Evolutionary conservation across 2,329 filamentous ascomycete genomes (phyloP).

Genomic region (Aspergillus piperis): DNA sequence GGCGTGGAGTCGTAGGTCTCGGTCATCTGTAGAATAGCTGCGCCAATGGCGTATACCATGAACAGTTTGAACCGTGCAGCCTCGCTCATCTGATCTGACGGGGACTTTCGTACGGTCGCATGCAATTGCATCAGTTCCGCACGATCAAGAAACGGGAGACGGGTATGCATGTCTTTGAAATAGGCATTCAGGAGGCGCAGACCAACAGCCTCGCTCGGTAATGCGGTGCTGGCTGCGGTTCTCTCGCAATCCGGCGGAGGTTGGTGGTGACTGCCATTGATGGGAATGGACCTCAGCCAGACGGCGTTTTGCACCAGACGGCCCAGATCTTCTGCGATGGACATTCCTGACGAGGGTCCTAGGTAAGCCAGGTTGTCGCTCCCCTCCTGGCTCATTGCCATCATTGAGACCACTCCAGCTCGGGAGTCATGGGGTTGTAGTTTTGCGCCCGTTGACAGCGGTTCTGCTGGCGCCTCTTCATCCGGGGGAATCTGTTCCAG

Average conservation of each 20-base stretch:
- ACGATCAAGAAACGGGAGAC: constrained; percentile 21
- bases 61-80: constrained; percentile 23
- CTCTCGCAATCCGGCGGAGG: neutral
- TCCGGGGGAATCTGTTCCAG: neutral
- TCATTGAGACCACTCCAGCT: constrained; percentile 7
- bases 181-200: constrained; percentile 21
- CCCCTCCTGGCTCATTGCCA: constrained; percentile 4
- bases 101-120: neutral
- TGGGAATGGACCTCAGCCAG: constrained; percentile 16
- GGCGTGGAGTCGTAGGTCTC: constrained; percentile 19
- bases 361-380: constrained; percentile 18
- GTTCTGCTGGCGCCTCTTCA: neutral
- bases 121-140: neutral
- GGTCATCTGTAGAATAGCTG: constrained; percentile 21
- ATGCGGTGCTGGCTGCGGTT: neutral
- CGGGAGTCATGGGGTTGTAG: neutral
- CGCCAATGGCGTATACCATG: constrained; percentile 27
- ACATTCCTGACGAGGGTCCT: constrained; percentile 21
- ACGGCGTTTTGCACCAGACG: constrained; percentile 18
- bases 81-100: neutral
- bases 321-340: constrained; percentile 20
- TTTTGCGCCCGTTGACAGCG: neutral
- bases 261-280: constrained; percentile 6
- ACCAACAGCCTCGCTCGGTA: constrained; percentile 19
- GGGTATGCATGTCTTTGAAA: constrained; percentile 24